Percentiles rank a stretch among this genome's conserved stretches.
Evolutionary conservation across 2,329 filamentous ascomycete genomes (phyloP).

Genomic region (Cercospora nicotianae): DNA sequence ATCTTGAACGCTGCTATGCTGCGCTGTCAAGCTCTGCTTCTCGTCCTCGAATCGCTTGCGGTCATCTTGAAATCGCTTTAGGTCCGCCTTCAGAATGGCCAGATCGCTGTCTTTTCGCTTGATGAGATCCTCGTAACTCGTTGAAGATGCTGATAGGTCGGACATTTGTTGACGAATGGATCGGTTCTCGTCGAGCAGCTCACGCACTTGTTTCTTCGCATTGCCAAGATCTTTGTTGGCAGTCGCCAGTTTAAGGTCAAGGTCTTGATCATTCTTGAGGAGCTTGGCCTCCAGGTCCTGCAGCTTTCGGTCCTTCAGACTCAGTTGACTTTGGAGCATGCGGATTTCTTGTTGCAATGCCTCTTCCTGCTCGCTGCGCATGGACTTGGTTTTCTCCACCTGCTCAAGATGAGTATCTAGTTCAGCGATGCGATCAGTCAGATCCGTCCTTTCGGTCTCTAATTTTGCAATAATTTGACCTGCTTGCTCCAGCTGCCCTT

Average conservation of each 20-base stretch:
- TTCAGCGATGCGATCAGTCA: slow-evolving; percentile 65
- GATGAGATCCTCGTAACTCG: slow-evolving; percentile 91
- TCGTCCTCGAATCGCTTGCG: slow-evolving; percentile 77
- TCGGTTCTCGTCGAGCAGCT: slow-evolving; percentile 76
- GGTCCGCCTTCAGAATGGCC: slow-evolving; percentile 77
- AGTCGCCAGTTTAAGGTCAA: slow-evolving; percentile 77
- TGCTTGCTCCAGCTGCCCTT: slow-evolving; percentile 86
- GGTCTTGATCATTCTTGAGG: slow-evolving; percentile 80
- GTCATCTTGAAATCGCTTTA: slow-evolving; percentile 79
- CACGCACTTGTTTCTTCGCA: slow-evolving; percentile 71
- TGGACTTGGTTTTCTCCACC: slow-evolving; percentile 67
- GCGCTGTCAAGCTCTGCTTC: slow-evolving; percentile 65
- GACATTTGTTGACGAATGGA: slow-evolving; percentile 81
- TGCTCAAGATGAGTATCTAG: slow-evolving; percentile 72
- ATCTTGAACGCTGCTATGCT: slow-evolving; percentile 75
- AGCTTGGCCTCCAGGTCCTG: slow-evolving; percentile 83
- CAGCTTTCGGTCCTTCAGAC: slow-evolving; percentile 84
- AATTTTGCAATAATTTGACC: slow-evolving; percentile 80
- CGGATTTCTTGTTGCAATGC: slow-evolving; percentile 79
- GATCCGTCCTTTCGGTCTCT: slow-evolving; percentile 79
- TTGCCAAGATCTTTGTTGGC: slow-evolving; percentile 77
- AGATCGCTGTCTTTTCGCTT: slow-evolving; percentile 93
- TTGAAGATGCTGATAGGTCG: slow-evolving; percentile 85
- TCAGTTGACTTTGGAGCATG: slow-evolving; percentile 86
- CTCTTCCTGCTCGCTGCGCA: slow-evolving; percentile 74